Percentiles rank a stretch among this genome's conserved stretches.
These are phyloP conservation scores for Cladophialophora immunda DNA, from an alignment of 2,329 filamentous ascomycete species.

Conservation along the genomic window DNA sequence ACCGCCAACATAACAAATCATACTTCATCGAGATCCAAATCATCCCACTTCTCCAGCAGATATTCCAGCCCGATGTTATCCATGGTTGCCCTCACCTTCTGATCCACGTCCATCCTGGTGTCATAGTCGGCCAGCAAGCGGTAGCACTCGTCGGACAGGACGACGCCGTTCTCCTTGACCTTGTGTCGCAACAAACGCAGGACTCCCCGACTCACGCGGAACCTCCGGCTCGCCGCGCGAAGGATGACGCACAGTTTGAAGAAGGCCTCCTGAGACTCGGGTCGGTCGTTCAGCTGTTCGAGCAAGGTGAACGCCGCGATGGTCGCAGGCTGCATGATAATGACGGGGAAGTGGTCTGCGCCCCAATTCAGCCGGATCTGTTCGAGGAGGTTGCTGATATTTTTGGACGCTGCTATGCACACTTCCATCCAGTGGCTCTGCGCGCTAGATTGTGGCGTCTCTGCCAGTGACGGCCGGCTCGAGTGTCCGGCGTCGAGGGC, in stretches of 20 bases:
- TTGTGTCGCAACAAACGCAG: constrained; percentile 44
- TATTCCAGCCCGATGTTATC: constrained; percentile 41
- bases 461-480: constrained; percentile 38
- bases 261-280: constrained; percentile 42
- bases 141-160: constrained; percentile 37
- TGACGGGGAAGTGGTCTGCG: constrained; percentile 45
- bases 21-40: constrained; percentile 31
- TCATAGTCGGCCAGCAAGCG: constrained; percentile 29
- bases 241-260: constrained; percentile 43
- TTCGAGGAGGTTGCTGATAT: constrained; percentile 41
- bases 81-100: constrained; percentile 12
- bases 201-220: constrained; percentile 42
- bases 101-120: constrained; percentile 38
- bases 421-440: constrained; percentile 34
- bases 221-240: constrained; percentile 42
- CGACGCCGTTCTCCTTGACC: constrained; percentile 39
- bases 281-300: constrained; percentile 39
- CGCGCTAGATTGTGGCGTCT: constrained; percentile 27
- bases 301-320: constrained; percentile 45
- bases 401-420: constrained; percentile 42
- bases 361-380: constrained; percentile 45
- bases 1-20: constrained; percentile 1
- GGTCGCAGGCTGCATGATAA: constrained; percentile 45
- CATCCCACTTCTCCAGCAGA: constrained; percentile 45
- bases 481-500: constrained; percentile 21